Percentiles rank a stretch among this genome's conserved stretches.
These are phyloP conservation scores for Nemania sp. DNA, from an alignment of 2,329 filamentous ascomycete species.

Conservation along the genomic window DNA sequence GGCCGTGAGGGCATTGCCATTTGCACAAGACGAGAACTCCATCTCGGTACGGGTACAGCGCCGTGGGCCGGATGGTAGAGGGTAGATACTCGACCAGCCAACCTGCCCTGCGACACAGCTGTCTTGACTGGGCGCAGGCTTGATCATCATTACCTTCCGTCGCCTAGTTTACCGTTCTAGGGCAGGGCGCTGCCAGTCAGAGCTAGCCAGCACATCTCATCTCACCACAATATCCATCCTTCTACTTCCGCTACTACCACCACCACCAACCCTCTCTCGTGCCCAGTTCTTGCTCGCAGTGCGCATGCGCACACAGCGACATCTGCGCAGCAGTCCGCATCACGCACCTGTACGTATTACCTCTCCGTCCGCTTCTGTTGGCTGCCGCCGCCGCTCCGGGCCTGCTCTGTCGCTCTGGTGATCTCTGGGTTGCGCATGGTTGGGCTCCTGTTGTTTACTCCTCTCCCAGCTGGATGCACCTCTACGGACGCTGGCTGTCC, in stretches of 20 bases:
- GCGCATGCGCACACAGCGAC: constrained; percentile 18
- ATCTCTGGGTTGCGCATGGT: constrained; percentile 21
- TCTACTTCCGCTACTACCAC: constrained; percentile 9
- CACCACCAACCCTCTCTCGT: constrained; percentile 7
- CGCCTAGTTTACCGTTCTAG: constrained; percentile 12
- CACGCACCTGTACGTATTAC: constrained; percentile 19
- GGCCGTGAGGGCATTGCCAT: constrained; percentile 4
- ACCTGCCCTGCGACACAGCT: constrained; percentile 4
- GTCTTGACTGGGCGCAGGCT: constrained; percentile 2
- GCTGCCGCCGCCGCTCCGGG: neutral
- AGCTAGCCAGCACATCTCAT: constrained; percentile 22
- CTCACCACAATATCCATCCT: constrained; percentile 19
- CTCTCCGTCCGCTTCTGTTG: constrained; percentile 3
- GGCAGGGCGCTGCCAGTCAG: constrained; percentile 8
- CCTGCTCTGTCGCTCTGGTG: neutral
- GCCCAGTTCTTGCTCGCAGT: constrained; percentile 4
- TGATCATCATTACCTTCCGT: no score
- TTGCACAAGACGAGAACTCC: constrained; percentile 4
- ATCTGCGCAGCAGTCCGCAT: constrained; percentile 13
- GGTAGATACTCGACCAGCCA: constrained; percentile 4
- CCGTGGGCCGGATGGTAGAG: no score
- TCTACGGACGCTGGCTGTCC: constrained; percentile 14
- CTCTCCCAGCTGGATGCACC: constrained; percentile 29
- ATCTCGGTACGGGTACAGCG: constrained; percentile 6
- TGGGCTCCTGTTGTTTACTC: constrained; percentile 22